A percentile compares a stretch with the other conserved stretches of the same genome.
Conservation (phyloP, 1,284 basidiomycete species). For the Heterobasidion occidentale region DNA sequence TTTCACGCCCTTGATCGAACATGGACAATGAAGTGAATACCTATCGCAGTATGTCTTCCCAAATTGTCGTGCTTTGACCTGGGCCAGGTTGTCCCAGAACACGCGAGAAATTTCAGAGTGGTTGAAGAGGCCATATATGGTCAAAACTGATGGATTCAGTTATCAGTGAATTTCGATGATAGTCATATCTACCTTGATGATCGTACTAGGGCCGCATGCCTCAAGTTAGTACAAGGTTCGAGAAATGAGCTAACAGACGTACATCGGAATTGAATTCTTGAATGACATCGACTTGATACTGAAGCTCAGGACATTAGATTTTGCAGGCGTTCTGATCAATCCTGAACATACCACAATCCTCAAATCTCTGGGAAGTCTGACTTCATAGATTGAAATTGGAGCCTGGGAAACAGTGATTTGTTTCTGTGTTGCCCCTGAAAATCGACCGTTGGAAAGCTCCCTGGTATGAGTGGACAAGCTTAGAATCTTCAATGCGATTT, state of each 20-base stretch:
- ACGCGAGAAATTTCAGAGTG: slow-evolving; percentile 46
- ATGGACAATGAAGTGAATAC: slow-evolving; percentile 19
- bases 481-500: background rate
- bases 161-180: too few species aligned
- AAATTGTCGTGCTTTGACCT: slow-evolving; percentile 32
- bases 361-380: slow-evolving; percentile 56
- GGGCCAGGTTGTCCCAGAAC: slow-evolving; percentile 52
- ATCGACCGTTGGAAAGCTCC: slow-evolving; percentile 58
- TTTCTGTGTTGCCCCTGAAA: slow-evolving; percentile 64
- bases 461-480: slow-evolving; percentile 22
- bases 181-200: slow-evolving; percentile 33
- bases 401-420: slow-evolving; percentile 33
- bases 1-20: background rate
- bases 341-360: slow-evolving; percentile 45
- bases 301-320: background rate
- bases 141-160: slow-evolving; percentile 30
- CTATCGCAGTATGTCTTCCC: slow-evolving; percentile 46
- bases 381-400: slow-evolving; percentile 52
- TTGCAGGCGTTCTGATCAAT: background rate
- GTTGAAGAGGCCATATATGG: slow-evolving; percentile 58
- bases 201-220: slow-evolving; percentile 30
- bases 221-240: background rate
- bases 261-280: slow-evolving; percentile 38
- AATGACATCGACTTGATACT: background rate
- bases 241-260: slow-evolving; percentile 4